phyloP scores from a whole-genome alignment of 1,284 basidiomycete species.

The Entoloma clypeatum region DNA sequence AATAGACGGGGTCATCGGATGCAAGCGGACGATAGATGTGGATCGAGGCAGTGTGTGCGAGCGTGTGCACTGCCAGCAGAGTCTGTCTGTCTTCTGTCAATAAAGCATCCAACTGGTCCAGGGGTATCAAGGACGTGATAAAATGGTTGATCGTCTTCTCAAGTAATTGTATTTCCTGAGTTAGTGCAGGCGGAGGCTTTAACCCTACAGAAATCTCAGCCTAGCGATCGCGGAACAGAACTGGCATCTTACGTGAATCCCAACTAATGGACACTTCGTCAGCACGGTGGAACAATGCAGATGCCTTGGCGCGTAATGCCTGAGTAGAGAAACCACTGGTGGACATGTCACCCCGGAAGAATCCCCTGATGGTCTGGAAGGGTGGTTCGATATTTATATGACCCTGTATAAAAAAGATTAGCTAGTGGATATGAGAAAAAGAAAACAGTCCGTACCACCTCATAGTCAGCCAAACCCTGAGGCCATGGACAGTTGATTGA shows the following conservation, averaged over 20 bases:
- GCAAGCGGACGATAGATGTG: slow-evolving; percentile 61
- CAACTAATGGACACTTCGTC: slow-evolving; percentile 55
- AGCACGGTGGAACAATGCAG: slow-evolving; percentile 68
- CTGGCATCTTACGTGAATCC: slow-evolving; percentile 47
- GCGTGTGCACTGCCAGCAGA: slow-evolving; percentile 57
- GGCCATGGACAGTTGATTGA: slow-evolving; percentile 68
- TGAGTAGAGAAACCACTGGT: slow-evolving; percentile 55
- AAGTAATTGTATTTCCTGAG: slow-evolving; percentile 54
- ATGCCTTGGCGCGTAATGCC: slow-evolving; percentile 68
- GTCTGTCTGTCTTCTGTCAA: slow-evolving; percentile 56
- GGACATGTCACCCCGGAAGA: slow-evolving; percentile 56
- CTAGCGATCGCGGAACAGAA: slow-evolving; percentile 11
- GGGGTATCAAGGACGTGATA: slow-evolving; percentile 55
- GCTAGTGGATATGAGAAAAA: slow-evolving; percentile 2
- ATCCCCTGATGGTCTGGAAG: slow-evolving; percentile 56
- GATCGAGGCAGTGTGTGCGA: slow-evolving; percentile 65
- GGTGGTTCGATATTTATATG: slow-evolving; percentile 46
- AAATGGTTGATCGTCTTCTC: slow-evolving; percentile 64
- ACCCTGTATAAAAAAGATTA: slow-evolving; percentile 39
- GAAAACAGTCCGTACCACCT: slow-evolving; percentile 39
- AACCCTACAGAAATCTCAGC: slow-evolving; percentile 28
- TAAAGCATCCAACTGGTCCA: slow-evolving; percentile 58
- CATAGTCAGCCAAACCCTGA: slow-evolving; percentile 54
- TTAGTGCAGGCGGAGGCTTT: slow-evolving; percentile 43
- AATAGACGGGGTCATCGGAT: slow-evolving; percentile 53